Percentiles rank a stretch among this genome's conserved stretches.
Conservation (phyloP, 345 rosid genomes). For the Bretschneidera sinensis region DNA sequence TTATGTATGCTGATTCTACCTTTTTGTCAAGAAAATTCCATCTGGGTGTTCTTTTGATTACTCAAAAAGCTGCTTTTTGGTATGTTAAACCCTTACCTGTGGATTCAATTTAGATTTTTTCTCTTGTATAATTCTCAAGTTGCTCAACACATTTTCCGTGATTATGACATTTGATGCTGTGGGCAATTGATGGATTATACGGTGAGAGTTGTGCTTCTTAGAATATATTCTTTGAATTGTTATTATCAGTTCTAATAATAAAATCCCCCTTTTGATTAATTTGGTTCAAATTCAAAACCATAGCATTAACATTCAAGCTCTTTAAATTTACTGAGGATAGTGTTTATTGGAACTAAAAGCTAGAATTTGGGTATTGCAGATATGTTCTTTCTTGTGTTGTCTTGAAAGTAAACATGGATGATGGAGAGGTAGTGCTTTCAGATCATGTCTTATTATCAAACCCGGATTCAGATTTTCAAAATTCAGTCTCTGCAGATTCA, state of each 20-base stretch:
- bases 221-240: slow-evolving; percentile 26
- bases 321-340: too few species aligned
- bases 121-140: slow-evolving; percentile 3
- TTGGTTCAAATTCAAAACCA: background rate
- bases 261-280: slow-evolving; percentile 10
- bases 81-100: background rate
- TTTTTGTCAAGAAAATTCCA: slow-evolving; percentile 16
- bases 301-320: too few species aligned
- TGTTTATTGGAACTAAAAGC: slow-evolving; percentile 1
- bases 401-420: slow-evolving; percentile 28
- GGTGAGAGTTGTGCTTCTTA: slow-evolving; percentile 15
- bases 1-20: slow-evolving; percentile 15
- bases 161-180: slow-evolving; percentile 12
- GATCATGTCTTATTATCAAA: slow-evolving; percentile 22
- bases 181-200: slow-evolving; percentile 12
- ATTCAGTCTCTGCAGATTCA: slow-evolving; percentile 24
- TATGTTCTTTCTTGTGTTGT: slow-evolving; percentile 3
- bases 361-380: slow-evolving; percentile 9
- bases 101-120: slow-evolving; percentile 10
- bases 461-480: slow-evolving; percentile 23
- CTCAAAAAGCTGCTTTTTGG: slow-evolving; percentile 7
- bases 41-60: slow-evolving; percentile 30
- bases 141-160: slow-evolving; percentile 10
- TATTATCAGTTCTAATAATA: background rate
- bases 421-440: slow-evolving; percentile 40